Conservation (phyloP, 371 early-diverging fungal species). For the Capniomyces stellatus region DNA sequence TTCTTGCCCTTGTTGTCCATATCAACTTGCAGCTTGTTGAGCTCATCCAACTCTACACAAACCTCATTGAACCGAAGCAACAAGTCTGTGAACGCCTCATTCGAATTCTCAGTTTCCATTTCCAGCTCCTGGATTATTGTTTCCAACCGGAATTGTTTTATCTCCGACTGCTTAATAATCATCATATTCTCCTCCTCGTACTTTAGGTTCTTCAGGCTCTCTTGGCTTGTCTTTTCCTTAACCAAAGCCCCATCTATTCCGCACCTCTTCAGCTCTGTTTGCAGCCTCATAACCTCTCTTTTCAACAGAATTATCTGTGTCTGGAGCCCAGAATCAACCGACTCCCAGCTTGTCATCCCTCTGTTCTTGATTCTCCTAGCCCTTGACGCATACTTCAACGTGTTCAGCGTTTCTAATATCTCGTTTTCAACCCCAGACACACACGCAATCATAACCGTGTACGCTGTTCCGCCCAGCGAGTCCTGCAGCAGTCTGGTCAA, state of each 20-base stretch:
- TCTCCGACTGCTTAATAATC: neutral
- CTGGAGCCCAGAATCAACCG: conserved; percentile 37
- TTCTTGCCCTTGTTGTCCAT: no score
- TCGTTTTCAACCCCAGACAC: conserved; percentile 44
- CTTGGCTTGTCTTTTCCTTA: neutral
- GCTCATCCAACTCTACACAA: conserved; percentile 19
- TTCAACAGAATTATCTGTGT: conserved; percentile 49
- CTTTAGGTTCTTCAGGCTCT: neutral
- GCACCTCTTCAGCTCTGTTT: conserved; percentile 7
- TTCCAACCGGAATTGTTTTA: neutral
- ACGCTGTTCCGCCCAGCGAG: conserved; percentile 87
- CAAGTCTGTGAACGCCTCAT: conserved; percentile 24
- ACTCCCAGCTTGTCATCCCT: conserved; percentile 16
- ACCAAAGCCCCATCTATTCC: neutral
- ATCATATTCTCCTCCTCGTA: neutral
- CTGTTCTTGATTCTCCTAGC: conserved; percentile 56
- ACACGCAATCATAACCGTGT: conserved; percentile 70
- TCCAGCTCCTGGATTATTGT: conserved; percentile 17
- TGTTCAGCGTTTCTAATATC: conserved; percentile 65
- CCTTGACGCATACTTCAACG: conserved; percentile 72
- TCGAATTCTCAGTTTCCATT: conserved; percentile 20
- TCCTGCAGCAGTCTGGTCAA: conserved; percentile 92
- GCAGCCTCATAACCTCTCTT: conserved; percentile 34
- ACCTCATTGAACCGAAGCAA: conserved; percentile 23
- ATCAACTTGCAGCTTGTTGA: no score